Base-by-base conservation (phyloP, 2,329 filamentous ascomycete genomes). In the Lachnellula arida region DNA sequence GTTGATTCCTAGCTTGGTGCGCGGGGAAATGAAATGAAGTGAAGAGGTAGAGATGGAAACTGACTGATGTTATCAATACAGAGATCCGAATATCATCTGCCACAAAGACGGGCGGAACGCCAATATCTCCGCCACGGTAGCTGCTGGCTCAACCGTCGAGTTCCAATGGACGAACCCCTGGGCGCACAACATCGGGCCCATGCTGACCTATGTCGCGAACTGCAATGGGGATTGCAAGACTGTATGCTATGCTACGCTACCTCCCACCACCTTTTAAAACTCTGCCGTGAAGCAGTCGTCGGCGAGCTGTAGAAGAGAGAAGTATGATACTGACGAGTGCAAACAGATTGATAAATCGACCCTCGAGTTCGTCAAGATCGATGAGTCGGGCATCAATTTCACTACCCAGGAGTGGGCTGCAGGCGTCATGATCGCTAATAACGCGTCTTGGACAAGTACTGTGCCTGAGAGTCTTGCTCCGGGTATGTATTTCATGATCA, bases 91-190 rank as follows among this genome's bases (percentile, higher is more conserved):
- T 65, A 84, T 85, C 64, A 79, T 82, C 71, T 85, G 82, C 74
- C 84, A 87, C 75, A 77, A 76, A 69, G 71, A 74, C 51, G 81
- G 77, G 34, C 73, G 74, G 40, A 74, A 76, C 8, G 79, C 75
- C 46, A 65, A 71, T 9, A 72, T 76, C 58, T 74, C 76, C 60
- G 80, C 78, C 17, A 72, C 76, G 25, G 78, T 87, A 37, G 72
- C 75, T 14, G 85, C 85, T 17, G 86, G 85, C 60, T 74, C 75
- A 61, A 74, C 74, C 3, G 68, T 87, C 62, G 73, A 78, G 59
- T 71, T 88, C 54, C 76, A 81, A 63, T 88, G 85, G 85, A 80
- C 76, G 56, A n/a, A 28, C 5, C 73, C 74, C 15, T 87, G 85
- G 84, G 83, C 84, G 17, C 75, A 80, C n/a, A 79, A 88, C 73